Evolutionary conservation across 768 basidiomycete genomes (phyloP), one percentile per base, ranked within the genome.

Genomic region (Candolleomyces eurysporus): DNA sequence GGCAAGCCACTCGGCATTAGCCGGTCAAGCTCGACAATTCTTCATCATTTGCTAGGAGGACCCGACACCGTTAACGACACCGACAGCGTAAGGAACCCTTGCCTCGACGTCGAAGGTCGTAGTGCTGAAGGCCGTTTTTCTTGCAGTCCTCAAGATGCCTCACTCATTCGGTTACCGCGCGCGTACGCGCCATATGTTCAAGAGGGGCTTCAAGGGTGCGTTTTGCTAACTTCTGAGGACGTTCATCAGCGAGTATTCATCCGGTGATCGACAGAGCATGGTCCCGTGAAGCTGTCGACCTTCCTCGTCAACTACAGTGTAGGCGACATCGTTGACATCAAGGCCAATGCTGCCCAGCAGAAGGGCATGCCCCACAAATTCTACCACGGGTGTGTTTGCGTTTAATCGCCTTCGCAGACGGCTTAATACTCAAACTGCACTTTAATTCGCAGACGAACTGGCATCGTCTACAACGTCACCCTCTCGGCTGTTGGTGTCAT

Each of bases 151-250:
- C 86, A 87, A 88, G 77, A 98, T 99, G 96, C 96, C 96, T 83
- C 94, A 98, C 93, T 98, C 96, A 61, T 99, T 90, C 87, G 96
- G 96, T 93, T 93, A 96, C 84, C 90, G 96, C 76, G 96, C 96
- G 91, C 95, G 96, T 71, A 98, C 96, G 89, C 95, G 96, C 89
- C 83, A 96, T 82, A 97, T 98, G 96, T 98, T 99, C 92, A 95
- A 92, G 88, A 85, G 92, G 82, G 91, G 89, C 73, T 98, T 98
- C 90, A 96, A 96, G 87, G 88, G 95, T 96, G 77, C 70, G 84
- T 75, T 43, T 68, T 57, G 31, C 30, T 40, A 63, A 26, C 4
- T 54, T 59, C 53, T 64, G 43, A 16, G 26, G 59, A 30, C 39
- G 56, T 32, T 32, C 50, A 48, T 60, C 46, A 58, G 53, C 62